phyloP scores from a whole-genome alignment of 1,284 basidiomycete genomes.

The Ustilago lituana region DNA sequence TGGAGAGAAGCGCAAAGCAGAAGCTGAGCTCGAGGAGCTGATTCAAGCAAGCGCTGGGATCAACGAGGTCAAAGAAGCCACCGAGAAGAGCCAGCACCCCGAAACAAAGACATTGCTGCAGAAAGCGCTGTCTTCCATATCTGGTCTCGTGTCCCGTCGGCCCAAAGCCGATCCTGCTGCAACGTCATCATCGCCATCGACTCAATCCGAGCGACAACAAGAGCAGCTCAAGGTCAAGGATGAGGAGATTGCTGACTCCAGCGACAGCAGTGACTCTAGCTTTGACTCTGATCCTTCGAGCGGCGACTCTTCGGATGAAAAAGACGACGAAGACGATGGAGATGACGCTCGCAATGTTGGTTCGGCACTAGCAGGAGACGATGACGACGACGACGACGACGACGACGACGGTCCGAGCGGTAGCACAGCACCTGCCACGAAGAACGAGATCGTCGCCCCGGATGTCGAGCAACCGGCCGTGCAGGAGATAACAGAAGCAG shows the following conservation, averaged over 20 bases:
- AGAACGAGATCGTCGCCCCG: slow-evolving; percentile 55
- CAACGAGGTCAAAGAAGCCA: slow-evolving; percentile 30
- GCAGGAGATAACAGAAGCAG: slow-evolving; percentile 29
- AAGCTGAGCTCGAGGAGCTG: slow-evolving; percentile 32
- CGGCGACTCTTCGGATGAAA: slow-evolving; percentile 33
- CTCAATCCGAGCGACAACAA: background rate
- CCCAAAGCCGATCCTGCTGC: slow-evolving; percentile 11
- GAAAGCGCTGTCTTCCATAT: slow-evolving; percentile 35
- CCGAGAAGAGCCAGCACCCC: slow-evolving; percentile 38
- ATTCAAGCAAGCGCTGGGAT: slow-evolving; percentile 19
- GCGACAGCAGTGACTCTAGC: slow-evolving; percentile 18
- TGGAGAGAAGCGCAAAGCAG: slow-evolving; percentile 35
- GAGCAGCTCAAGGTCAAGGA: slow-evolving; percentile 1
- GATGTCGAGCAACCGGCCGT: slow-evolving; percentile 41
- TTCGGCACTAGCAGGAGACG: slow-evolving; percentile 12
- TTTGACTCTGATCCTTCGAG: slow-evolving; percentile 26
- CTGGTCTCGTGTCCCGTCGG: slow-evolving; percentile 31
- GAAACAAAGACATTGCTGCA: slow-evolving; percentile 38
- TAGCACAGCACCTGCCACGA: slow-evolving; percentile 45
- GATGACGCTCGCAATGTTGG: slow-evolving; percentile 2
- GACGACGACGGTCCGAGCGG: slow-evolving; percentile 18
- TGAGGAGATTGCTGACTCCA: slow-evolving; percentile 1
- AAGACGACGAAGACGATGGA: slow-evolving; percentile 16
- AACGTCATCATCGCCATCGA: background rate
- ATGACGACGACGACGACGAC: slow-evolving; percentile 53